These are phyloP conservation scores for Atkinsonella texensis DNA, from an alignment of 2,329 filamentous ascomycete genomes.

Conservation along the genomic window DNA sequence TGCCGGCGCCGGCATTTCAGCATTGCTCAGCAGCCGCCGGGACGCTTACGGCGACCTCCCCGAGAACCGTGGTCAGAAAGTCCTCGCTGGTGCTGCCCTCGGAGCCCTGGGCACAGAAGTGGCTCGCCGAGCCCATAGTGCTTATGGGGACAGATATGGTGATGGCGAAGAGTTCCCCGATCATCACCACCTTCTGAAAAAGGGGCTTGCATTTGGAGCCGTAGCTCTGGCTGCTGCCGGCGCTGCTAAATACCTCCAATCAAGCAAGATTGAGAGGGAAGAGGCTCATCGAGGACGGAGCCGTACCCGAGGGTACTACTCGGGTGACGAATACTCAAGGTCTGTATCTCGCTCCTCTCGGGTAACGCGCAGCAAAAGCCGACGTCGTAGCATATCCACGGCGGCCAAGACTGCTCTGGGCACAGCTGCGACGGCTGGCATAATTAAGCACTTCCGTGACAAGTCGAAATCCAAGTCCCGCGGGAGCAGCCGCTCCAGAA, in stretches of 20 bases:
- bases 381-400: constrained; percentile 33
- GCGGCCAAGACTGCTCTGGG: constrained; percentile 46
- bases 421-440: constrained; percentile 43
- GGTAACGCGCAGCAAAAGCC: constrained; percentile 27
- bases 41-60: constrained; percentile 36
- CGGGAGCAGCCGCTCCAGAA: constrained; percentile 24
- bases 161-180: constrained; percentile 27
- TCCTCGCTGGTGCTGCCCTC: constrained; percentile 48
- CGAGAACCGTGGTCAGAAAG: constrained; percentile 43
- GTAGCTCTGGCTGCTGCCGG: constrained; percentile 52
- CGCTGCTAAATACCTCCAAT: constrained; percentile 52
- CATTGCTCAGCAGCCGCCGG: constrained; percentile 44
- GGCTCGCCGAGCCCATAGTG: constrained; percentile 46
- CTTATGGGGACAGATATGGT: constrained; percentile 42
- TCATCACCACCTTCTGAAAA: constrained; percentile 41
- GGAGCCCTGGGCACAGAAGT: constrained; percentile 52
- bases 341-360: constrained; percentile 26
- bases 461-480: constrained; percentile 30
- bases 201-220: constrained; percentile 49
- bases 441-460: constrained; percentile 45
- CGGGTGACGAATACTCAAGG: constrained; percentile 28
- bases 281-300: constrained; percentile 45
- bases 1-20: constrained; percentile 49
- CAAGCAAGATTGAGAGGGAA: constrained; percentile 47
- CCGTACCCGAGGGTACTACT: constrained; percentile 32